A percentile compares a stretch with the other conserved stretches of the same genome.
Conservation (phyloP, 2,329 filamentous ascomycete genomes). For the Colletotrichum australisinense region DNA sequence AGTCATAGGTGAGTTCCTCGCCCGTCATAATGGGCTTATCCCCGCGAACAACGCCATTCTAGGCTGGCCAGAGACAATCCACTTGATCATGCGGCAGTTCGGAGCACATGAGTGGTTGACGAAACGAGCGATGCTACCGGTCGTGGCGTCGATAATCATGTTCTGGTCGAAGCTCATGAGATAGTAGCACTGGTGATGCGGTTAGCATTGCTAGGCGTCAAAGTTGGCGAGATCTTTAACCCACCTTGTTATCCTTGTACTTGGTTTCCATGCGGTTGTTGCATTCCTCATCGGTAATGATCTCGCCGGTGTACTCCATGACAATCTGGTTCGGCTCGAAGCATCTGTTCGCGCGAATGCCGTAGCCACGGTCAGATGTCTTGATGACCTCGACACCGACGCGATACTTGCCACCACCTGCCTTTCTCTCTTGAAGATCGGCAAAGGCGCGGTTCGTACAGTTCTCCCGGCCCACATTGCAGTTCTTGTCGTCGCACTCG, state of each 20-base stretch:
- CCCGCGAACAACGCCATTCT: constrained; percentile 96
- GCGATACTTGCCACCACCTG: constrained; percentile 85
- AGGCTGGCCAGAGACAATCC: constrained; percentile 92
- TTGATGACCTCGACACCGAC: constrained; percentile 96
- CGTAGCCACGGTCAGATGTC: constrained; percentile 88
- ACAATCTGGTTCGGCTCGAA: constrained; percentile 95
- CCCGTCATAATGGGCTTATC: constrained; percentile 91
- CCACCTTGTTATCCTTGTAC: constrained; percentile 93
- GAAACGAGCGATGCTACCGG: constrained; percentile 95
- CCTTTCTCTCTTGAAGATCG: constrained; percentile 78
- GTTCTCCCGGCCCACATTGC: constrained; percentile 76
- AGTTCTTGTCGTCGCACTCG: constrained; percentile 93
- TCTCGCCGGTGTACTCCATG: constrained; percentile 97
- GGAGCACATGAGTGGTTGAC: constrained; percentile 98
- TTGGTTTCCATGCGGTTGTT: constrained; percentile 92
- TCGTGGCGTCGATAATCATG: constrained; percentile 97
- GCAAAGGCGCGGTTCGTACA: constrained; percentile 93
- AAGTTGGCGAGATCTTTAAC: constrained; percentile 44
- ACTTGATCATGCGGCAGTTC: constrained; percentile 98
- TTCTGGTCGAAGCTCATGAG: constrained; percentile 99
- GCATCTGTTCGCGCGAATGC: constrained; percentile 88
- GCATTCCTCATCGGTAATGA: constrained; percentile 94
- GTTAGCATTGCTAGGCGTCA: constrained; percentile 31
- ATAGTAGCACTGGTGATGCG: constrained; percentile 83
- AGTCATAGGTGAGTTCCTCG: constrained; percentile 96